phyloP scores from a whole-genome alignment of 108 stramenopile species.

The Thalassiosira profunda region DNA sequence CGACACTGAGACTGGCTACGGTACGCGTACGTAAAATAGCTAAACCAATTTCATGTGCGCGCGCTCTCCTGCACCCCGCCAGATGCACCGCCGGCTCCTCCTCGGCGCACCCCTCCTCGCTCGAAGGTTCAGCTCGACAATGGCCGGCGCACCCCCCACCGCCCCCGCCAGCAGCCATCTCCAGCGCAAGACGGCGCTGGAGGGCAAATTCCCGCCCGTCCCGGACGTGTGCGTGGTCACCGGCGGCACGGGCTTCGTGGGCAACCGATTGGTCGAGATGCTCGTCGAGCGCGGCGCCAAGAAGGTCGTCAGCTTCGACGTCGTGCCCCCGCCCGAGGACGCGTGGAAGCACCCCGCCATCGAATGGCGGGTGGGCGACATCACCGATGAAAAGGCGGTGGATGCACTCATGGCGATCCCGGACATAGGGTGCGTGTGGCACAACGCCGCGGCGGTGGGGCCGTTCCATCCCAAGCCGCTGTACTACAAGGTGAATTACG shows the following conservation, averaged over 20 bases:
- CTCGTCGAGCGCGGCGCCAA: slow-evolving; percentile 92
- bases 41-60: no score
- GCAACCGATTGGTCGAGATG: slow-evolving; percentile 97
- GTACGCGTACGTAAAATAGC: no score
- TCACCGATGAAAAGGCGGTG: slow-evolving; percentile 82
- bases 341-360: slow-evolving; percentile 65
- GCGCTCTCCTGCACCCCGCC: no score
- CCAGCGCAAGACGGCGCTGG: slow-evolving; percentile 28
- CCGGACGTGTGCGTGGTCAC: slow-evolving; percentile 79
- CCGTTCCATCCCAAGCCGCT: slow-evolving; percentile 87
- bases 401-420: slow-evolving; percentile 68
- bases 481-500: slow-evolving; percentile 91
- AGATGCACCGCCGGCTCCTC: no score
- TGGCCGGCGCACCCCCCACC: slow-evolving; percentile 7
- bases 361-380: slow-evolving; percentile 75
- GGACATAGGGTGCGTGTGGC: slow-evolving; percentile 90
- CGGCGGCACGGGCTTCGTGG: slow-evolving; percentile 95
- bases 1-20: no score
- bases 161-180: slow-evolving; percentile 39
- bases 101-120: no score
- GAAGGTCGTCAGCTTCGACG: slow-evolving; percentile 95
- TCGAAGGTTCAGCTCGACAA: no score
- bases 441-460: slow-evolving; percentile 97
- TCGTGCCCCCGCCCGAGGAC: slow-evolving; percentile 67
- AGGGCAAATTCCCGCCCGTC: slow-evolving; percentile 29